These are phyloP conservation scores for Trypanosoma scelopori DNA, from an alignment of 208 protist species.

Conservation along the genomic window DNA sequence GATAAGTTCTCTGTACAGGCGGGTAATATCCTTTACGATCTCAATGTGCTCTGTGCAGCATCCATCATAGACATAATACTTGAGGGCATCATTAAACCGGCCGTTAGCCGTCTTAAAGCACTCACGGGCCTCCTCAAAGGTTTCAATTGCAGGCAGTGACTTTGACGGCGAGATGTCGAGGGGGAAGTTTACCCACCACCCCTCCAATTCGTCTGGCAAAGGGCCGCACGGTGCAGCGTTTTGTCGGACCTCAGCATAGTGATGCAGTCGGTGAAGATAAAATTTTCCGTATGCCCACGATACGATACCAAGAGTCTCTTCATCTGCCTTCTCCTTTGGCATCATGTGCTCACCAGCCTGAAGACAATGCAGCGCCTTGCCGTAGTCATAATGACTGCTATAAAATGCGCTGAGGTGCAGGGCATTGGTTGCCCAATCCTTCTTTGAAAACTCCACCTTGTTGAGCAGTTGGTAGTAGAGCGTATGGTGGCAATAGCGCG, in stretches of 20 bases:
- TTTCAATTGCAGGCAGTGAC: constrained; percentile 40
- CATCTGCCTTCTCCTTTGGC: constrained; percentile 45
- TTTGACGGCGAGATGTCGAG: constrained; percentile 40
- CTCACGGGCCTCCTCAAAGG: constrained; percentile 69
- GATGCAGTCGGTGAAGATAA: constrained; percentile 62
- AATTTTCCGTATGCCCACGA: constrained; percentile 77
- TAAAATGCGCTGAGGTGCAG: constrained; percentile 86
- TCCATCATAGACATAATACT: constrained; percentile 80
- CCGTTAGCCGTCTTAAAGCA: constrained; percentile 74
- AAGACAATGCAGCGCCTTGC: constrained; percentile 82
- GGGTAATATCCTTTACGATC: constrained; percentile 62
- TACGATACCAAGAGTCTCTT: constrained; percentile 60
- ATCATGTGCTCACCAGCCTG: constrained; percentile 77
- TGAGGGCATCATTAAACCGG: constrained; percentile 69
- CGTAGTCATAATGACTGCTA: constrained; percentile 61
- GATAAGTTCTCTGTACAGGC: constrained; percentile 60
- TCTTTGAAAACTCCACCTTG: constrained; percentile 72
- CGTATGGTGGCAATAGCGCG: constrained; percentile 85
- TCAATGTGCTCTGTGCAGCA: constrained; percentile 86
- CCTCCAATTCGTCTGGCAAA: constrained; percentile 27
- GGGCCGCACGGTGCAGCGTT: constrained; percentile 9
- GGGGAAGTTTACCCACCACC: constrained; percentile 77
- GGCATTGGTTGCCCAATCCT: constrained; percentile 84
- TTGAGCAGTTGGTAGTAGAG: constrained; percentile 81
- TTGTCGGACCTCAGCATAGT: constrained; percentile 43